Evolutionary conservation across 2,329 filamentous ascomycete genomes (phyloP).

Genomic region (Nemania sp.): DNA sequence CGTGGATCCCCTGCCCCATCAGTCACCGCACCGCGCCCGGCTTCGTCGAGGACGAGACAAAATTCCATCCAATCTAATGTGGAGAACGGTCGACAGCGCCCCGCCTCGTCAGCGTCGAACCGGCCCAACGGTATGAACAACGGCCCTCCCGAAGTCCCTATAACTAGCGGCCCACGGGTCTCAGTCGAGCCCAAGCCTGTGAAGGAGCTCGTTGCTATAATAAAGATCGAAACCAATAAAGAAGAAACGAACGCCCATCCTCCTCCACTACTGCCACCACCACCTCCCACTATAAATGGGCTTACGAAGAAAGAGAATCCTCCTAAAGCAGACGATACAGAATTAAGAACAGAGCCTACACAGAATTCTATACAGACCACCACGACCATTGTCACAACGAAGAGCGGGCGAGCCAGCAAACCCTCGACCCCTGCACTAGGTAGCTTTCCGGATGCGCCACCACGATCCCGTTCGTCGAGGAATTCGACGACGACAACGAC

Average conservation of each 20-base stretch:
- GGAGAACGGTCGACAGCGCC: slow-evolving; percentile 58
- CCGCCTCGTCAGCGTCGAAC: slow-evolving; percentile 63
- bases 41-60: slow-evolving; percentile 73
- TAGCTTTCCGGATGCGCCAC: slow-evolving; percentile 59
- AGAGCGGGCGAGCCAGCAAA: slow-evolving; percentile 68
- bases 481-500: slow-evolving; percentile 40
- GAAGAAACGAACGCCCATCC: slow-evolving; percentile 38
- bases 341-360: slow-evolving; percentile 47
- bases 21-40: slow-evolving; percentile 58
- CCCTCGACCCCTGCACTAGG: slow-evolving; percentile 65
- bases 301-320: slow-evolving; percentile 48
- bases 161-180: slow-evolving; percentile 38
- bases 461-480: slow-evolving; percentile 57
- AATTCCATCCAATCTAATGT: slow-evolving; percentile 67
- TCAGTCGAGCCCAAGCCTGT: slow-evolving; percentile 53
- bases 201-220: slow-evolving; percentile 49
- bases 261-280: too few relatives aligned
- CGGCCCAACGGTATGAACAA: slow-evolving; percentile 59
- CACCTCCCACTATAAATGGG: slow-evolving; percentile 34
- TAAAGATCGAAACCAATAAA: slow-evolving; percentile 45
- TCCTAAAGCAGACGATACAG: slow-evolving; percentile 51
- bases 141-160: slow-evolving; percentile 42
- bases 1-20: slow-evolving; percentile 63
- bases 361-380: slow-evolving; percentile 42
- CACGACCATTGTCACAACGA: slow-evolving; percentile 55